Evolutionary conservation across 2,329 filamentous ascomycete genomes (phyloP).

Genomic region (Phialemoniopsis sp.): DNA sequence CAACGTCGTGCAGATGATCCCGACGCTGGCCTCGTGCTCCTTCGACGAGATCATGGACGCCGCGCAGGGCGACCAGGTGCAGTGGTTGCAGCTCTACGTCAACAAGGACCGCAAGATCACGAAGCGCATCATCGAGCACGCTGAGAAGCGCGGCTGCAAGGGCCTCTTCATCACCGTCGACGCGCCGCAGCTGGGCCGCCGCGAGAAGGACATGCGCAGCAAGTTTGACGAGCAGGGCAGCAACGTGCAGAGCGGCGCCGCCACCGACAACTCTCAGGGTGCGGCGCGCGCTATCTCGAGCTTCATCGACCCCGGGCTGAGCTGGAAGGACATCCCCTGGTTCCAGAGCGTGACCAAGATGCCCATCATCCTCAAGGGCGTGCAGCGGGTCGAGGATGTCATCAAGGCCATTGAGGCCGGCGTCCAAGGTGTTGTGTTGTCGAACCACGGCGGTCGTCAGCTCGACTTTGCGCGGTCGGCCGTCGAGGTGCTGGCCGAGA

Average conservation of each 20-base stretch:
- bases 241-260: conserved; percentile 72
- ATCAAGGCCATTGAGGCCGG: conserved; percentile 78
- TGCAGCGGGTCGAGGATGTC: conserved; percentile 94
- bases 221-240: conserved; percentile 85
- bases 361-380: conserved; percentile 94
- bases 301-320: conserved; percentile 93
- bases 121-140: conserved; percentile 83
- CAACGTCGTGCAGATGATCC: conserved; percentile 96
- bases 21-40: conserved; percentile 91
- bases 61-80: conserved; percentile 71
- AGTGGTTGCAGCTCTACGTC: conserved; percentile 97
- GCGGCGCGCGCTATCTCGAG: conserved; percentile 91
- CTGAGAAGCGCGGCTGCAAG: conserved; percentile 87
- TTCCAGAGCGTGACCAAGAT: conserved; percentile 86
- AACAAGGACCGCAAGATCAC: conserved; percentile 95
- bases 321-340: conserved; percentile 94
- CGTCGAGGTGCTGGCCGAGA: conserved; percentile 87
- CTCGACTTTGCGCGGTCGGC: conserved; percentile 87
- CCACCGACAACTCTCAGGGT: conserved; percentile 83
- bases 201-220: conserved; percentile 96
- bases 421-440: conserved; percentile 86
- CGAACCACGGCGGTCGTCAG: conserved; percentile 93
- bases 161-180: conserved; percentile 98
- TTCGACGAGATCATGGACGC: conserved; percentile 97
- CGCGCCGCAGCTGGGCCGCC: conserved; percentile 87